Evolutionary conservation across 2,329 filamentous ascomycete species (phyloP), one percentile per base, ranked within the genome.

Genomic region (Biscogniauxia marginata): DNA sequence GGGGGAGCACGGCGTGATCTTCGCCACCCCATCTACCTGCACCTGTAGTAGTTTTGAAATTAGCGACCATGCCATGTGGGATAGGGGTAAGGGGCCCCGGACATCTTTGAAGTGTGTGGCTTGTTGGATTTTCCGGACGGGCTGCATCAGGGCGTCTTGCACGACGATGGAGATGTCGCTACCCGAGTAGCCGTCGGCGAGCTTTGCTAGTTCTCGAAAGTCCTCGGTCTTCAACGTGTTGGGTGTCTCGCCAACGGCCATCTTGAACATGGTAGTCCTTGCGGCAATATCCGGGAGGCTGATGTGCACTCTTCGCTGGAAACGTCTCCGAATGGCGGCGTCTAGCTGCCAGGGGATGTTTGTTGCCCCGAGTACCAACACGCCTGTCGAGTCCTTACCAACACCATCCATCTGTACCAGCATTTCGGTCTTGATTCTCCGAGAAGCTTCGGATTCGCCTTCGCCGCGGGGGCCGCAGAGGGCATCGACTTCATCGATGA

Each of bases 261-360:
- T 82, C 79, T 96, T 93, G 75, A 98, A 97, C 93, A 97, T 96
- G 62, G 80, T 92, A 70, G 93, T 93, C 59, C 95, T 85, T 21
- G 93, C 95, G 16, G 91, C 88, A 45, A 87, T 68, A 71, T 99
- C 95, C 6, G 95, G 95, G 46, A 99, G 78, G 63, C 89, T 91
- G 73, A 99, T 99, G 74, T 99, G 95, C 23, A 99, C 93, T 76
- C 95, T 84, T 66, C 95, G 84, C 74, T 99, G 96, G 79, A 99
- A 99, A 70, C 95, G 91, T 74, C 95, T 85, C 65, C 95, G 88
- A 67, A 99, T 99, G 65, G 95, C 95, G 9, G 91, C 90, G 73
- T 99, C 95, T 49, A 99, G 83, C 79, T 99, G 93, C 95, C 95
- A 99, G 18, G 95, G 95, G 60, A 99, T 98, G 72, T 99, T 99